Percentiles rank a stretch among this genome's conserved stretches.
Conservation (phyloP, 2,329 filamentous ascomycete species). For the Ophiostoma tasmaniense region DNA sequence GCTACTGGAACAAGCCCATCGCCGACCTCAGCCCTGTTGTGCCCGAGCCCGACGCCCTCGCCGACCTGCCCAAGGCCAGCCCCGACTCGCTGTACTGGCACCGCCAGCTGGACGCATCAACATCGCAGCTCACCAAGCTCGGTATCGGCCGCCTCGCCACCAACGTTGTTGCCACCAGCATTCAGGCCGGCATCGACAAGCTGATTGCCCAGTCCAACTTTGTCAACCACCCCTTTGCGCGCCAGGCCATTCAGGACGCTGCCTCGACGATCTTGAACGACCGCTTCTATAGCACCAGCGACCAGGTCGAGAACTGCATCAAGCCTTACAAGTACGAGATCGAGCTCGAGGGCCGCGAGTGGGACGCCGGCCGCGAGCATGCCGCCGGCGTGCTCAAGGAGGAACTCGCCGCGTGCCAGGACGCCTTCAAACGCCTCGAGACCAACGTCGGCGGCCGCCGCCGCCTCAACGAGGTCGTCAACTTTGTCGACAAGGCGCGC, state of each 20-base stretch:
- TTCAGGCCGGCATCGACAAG: constrained; percentile 74
- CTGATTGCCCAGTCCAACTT: constrained; percentile 78
- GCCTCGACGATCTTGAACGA: constrained; percentile 86
- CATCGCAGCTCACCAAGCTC: constrained; percentile 82
- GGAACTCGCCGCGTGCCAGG: constrained; percentile 77
- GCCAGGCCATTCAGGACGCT: constrained; percentile 85
- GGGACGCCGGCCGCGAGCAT: constrained; percentile 77
- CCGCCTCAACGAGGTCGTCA: constrained; percentile 82
- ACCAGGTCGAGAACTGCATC: constrained; percentile 97
- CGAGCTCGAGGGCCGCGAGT: constrained; percentile 85
- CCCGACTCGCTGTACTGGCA: constrained; percentile 85
- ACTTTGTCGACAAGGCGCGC: constrained; percentile 81
- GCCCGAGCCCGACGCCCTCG: constrained; percentile 62
- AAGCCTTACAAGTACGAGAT: constrained; percentile 99
- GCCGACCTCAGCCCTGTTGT: constrained; percentile 63
- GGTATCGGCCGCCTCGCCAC: constrained; percentile 90
- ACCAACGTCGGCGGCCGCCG: constrained; percentile 67
- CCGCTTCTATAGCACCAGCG: constrained; percentile 90
- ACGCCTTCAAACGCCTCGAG: constrained; percentile 68
- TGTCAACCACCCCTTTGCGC: constrained; percentile 80
- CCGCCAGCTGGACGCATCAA: constrained; percentile 86
- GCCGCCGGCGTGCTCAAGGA: constrained; percentile 72
- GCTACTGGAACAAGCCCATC: constrained; percentile 96
- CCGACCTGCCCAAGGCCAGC: constrained; percentile 75
- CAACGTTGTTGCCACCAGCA: constrained; percentile 77